Percentiles rank a stretch among this genome's conserved stretches.
These are phyloP conservation scores for Talaromyces sp. DNA, from an alignment of 2,329 filamentous ascomycete species.

Conservation along the genomic window DNA sequence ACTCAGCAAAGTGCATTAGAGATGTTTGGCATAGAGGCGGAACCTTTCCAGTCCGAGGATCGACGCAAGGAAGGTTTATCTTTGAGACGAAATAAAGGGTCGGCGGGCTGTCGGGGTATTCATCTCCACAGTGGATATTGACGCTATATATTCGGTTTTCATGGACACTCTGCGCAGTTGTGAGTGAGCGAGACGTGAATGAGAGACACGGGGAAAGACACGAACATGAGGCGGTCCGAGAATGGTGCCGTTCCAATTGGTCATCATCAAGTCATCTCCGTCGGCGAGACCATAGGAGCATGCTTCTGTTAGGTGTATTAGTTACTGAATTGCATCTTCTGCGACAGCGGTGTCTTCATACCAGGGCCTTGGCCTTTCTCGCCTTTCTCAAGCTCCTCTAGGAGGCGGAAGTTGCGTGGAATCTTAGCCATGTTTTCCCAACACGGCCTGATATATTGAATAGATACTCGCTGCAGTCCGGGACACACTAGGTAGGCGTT, in stretches of 20 bases:
- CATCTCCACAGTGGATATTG: slow-evolving; percentile 86
- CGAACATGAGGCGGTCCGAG: slow-evolving; percentile 91
- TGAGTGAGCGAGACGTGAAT: not conserved
- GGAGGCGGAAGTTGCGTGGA: slow-evolving; percentile 89
- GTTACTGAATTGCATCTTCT: not conserved
- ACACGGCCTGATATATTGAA: not conserved
- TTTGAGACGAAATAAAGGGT: slow-evolving; percentile 88
- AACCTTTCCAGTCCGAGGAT: slow-evolving; percentile 69
- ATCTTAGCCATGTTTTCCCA: slow-evolving; percentile 63
- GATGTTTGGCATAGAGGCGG: not conserved
- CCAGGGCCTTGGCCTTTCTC: slow-evolving; percentile 95
- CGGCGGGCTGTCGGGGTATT: slow-evolving; percentile 85
- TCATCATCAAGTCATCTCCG: slow-evolving; percentile 91
- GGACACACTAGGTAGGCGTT: not conserved
- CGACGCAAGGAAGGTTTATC: slow-evolving; percentile 94
- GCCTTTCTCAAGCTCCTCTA: slow-evolving; percentile 97
- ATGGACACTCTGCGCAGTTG: slow-evolving; percentile 66
- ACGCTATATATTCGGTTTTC: slow-evolving; percentile 99
- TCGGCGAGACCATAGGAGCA: slow-evolving; percentile 96
- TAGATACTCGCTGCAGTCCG: not conserved
- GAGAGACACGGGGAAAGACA: slow-evolving; percentile 13
- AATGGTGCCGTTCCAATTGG: slow-evolving; percentile 97
- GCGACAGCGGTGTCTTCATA: slow-evolving; percentile 16
- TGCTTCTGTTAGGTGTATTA: slow-evolving; percentile 58
- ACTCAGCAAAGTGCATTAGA: slow-evolving; percentile 1